A percentile compares a stretch with the other conserved stretches of the same genome.
These are phyloP conservation scores for Xylaria digitata DNA, from an alignment of 2,329 filamentous ascomycete species.

Conservation along the genomic window DNA sequence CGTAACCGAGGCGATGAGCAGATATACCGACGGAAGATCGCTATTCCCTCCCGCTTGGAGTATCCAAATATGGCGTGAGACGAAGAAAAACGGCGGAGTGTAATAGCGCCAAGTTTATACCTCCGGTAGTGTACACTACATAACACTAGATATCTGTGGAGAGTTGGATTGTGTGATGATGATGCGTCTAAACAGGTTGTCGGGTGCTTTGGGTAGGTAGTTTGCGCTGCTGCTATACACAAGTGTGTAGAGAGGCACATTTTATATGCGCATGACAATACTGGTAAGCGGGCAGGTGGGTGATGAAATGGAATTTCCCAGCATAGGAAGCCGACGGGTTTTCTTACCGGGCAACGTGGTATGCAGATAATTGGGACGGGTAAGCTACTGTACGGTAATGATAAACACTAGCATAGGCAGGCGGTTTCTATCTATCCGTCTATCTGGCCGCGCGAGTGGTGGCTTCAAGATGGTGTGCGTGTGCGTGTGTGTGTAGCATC, in stretches of 20 bases:
- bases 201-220: no score
- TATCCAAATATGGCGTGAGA: background rate
- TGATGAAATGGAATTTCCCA: slow-evolving; percentile 18
- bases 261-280: background rate
- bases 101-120: no score
- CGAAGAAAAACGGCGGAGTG: no score
- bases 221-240: background rate
- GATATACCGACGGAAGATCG: slow-evolving; percentile 1
- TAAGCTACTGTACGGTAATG: slow-evolving; percentile 1
- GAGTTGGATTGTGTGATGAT: no score
- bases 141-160: no score
- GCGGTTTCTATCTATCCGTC: background rate
- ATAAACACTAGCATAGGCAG: background rate
- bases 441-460: slow-evolving; percentile 17
- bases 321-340: slow-evolving; percentile 26
- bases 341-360: slow-evolving; percentile 12
- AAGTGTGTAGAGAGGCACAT: background rate
- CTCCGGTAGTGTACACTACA: no score
- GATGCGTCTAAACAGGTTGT: no score
- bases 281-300: background rate
- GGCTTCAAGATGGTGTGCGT: slow-evolving; percentile 13
- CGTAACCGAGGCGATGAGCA: no score
- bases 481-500: slow-evolving; percentile 11
- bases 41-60: slow-evolving; percentile 23
- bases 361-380: slow-evolving; percentile 17